Evolutionary conservation across 2,329 filamentous ascomycete genomes (phyloP), one percentile per base, ranked within the genome.

Genomic region (Talaromyces sp.): DNA sequence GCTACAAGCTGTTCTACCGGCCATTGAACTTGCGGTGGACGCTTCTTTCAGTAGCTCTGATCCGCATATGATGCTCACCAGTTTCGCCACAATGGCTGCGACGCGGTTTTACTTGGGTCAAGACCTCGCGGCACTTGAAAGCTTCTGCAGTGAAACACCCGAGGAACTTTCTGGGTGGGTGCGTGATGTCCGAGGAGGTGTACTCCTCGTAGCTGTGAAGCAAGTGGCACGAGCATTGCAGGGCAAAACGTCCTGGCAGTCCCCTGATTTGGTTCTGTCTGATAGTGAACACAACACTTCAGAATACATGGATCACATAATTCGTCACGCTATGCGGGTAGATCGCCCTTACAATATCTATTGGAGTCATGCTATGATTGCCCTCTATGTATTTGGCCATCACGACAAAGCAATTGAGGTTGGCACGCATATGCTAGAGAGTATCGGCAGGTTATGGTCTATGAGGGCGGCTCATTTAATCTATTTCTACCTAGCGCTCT

Each of bases 221-320:
- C 86, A 88, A 73, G 82, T 83, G 59, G 75, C 79, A 10, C 79
- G 84, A 61, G 85, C 86, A 12, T 69, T 89, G 16, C 84, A 87
- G 70, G 86, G 86, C 30, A 88, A 87, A 68, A 88, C 86, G 0
- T 74, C 76, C 3, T 76, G 74, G 51, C 72, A 75, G n/a, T 72
- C 75, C 44, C 72, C 82, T 5, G 73, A 80, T 2, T 75, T 76
- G 18, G 70, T 87, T 6, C 75, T 88, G 65, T 81, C 79, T 42
- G 86, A 88, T 64, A 72, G 79, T 9, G 72, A 81, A n/a, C 85
- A 87, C 69, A 74, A 79, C 53, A 79, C 79, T 23, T 69, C 71
- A 33, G 74, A 76, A 1, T 88, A 86, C 66, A 72, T 85, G 64
- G 69, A 68, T 1, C 75, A 78, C 12, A 78, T 80, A 58, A 70